A percentile compares a stretch with the other conserved stretches of the same genome.
Conservation (phyloP, 306 rosid genomes). For the Rosa lucieae region DNA sequence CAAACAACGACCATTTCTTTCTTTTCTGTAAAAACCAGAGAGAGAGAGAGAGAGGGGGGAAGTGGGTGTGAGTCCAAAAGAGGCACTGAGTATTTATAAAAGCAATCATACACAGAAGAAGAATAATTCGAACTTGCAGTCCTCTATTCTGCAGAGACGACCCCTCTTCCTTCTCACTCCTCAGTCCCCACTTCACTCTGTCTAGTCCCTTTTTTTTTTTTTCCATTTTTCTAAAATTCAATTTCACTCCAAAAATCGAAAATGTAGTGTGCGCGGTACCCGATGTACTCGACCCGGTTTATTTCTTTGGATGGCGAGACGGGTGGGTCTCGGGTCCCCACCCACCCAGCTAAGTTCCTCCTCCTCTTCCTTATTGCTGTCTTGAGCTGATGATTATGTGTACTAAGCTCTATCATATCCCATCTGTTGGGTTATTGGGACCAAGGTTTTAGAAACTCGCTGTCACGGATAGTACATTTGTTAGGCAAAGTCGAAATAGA, state of each 20-base stretch:
- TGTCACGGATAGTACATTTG: too few species aligned
- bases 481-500: too few species aligned
- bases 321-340: neutral
- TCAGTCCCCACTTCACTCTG: slow-evolving; percentile 6
- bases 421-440: neutral
- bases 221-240: neutral
- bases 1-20: slow-evolving; percentile 19
- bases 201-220: slow-evolving; percentile 5
- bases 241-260: neutral
- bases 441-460: neutral
- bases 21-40: slow-evolving; percentile 18
- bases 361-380: too few species aligned
- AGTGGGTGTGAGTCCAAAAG: slow-evolving; percentile 57
- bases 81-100: slow-evolving; percentile 56
- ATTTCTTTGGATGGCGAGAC: neutral
- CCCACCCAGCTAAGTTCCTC: neutral
- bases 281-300: neutral
- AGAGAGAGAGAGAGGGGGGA: neutral
- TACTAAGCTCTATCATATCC: neutral
- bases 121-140: slow-evolving; percentile 73
- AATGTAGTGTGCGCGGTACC: neutral
- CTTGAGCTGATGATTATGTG: neutral
- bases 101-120: slow-evolving; percentile 80
- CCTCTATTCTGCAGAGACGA: slow-evolving; percentile 48
- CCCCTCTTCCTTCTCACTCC: slow-evolving; percentile 30